These are phyloP conservation scores for Phaeosphaeria sp. DNA, from an alignment of 2,329 filamentous ascomycete species.

Conservation along the genomic window DNA sequence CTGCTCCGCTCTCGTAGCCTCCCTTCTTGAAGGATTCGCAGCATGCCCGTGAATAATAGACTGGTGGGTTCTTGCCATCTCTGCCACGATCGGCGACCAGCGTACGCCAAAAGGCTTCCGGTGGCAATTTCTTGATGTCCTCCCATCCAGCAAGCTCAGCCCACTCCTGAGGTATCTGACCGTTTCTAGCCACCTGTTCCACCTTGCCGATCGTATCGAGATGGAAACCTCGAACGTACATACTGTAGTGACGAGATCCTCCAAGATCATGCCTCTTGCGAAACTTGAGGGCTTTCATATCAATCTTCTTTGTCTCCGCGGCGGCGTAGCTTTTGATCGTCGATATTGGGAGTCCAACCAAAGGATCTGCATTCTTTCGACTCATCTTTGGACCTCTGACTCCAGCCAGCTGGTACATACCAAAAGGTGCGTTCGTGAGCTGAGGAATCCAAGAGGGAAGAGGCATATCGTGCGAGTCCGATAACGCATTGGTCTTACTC, in stretches of 20 bases:
- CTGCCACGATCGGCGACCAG: slow-evolving; percentile 22
- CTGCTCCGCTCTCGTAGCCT: neutral
- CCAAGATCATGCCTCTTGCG: slow-evolving; percentile 1
- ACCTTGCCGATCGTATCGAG: slow-evolving; percentile 23
- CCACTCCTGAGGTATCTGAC: slow-evolving; percentile 19
- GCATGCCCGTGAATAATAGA: slow-evolving; percentile 25
- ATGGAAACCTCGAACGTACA: slow-evolving; percentile 41
- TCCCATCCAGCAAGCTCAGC: slow-evolving; percentile 1
- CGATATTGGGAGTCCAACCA: slow-evolving; percentile 20
- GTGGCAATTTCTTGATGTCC: slow-evolving; percentile 1
- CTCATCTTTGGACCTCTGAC: slow-evolving; percentile 7
- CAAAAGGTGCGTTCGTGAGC: slow-evolving; percentile 8
- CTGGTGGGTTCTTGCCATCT: slow-evolving; percentile 16
- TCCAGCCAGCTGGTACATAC: slow-evolving; percentile 7
- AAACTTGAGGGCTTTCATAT: slow-evolving; percentile 5
- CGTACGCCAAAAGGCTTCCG: slow-evolving; percentile 25
- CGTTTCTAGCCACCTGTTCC: slow-evolving; percentile 4
- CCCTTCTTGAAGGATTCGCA: slow-evolving; percentile 10
- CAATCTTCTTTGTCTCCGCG: slow-evolving; percentile 7
- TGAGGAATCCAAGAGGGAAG: slow-evolving; percentile 23
- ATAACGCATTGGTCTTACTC: neutral
- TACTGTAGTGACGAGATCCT: slow-evolving; percentile 21
- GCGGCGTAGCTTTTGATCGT: slow-evolving; percentile 15
- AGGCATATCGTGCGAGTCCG: neutral
- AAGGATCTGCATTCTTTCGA: slow-evolving; percentile 26